A percentile compares a stretch with the other conserved stretches of the same genome.
These are phyloP conservation scores for Colletotrichum orchidophilum DNA, from an alignment of 2,329 filamentous ascomycete species.

Conservation along the genomic window DNA sequence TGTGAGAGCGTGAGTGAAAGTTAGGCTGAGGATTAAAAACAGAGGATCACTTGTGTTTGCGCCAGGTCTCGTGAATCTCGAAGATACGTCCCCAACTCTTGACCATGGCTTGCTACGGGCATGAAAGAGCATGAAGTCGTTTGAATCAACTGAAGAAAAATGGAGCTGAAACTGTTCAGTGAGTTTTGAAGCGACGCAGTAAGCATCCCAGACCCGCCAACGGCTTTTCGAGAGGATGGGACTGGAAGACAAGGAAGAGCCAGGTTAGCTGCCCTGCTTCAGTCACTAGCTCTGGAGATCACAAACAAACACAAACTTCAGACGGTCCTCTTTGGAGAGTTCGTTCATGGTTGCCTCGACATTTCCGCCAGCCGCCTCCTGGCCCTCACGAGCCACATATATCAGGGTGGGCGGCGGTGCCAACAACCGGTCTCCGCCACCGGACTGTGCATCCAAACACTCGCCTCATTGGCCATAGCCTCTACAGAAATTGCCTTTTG, in stretches of 20 bases:
- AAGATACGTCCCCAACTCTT: not conserved
- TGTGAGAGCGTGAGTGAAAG: not conserved
- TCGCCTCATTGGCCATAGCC: not conserved
- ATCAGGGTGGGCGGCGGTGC: conserved; percentile 6
- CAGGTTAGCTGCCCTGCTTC: not conserved
- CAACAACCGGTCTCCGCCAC: conserved; percentile 1
- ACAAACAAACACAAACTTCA: not conserved
- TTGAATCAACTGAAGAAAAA: not conserved
- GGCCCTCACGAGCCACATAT: not conserved
- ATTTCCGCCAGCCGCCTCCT: not conserved
- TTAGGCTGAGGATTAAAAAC: not conserved
- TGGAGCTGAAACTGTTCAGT: not conserved
- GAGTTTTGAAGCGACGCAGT: not conserved
- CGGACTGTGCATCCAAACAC: not conserved
- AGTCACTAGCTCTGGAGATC: not conserved
- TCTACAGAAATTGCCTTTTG: not conserved
- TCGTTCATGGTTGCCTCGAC: not conserved
- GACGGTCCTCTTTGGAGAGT: not conserved
- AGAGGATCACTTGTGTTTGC: not conserved
- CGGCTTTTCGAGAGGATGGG: not conserved
- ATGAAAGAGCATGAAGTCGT: not conserved
- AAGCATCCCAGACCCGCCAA: not conserved
- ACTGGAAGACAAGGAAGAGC: not conserved
- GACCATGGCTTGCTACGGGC: not conserved
- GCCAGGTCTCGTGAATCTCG: not conserved